Evolutionary conservation across 139 green algal species (phyloP), one percentile per base, ranked within the genome.

Genomic region (Picochlorum sp.): DNA sequence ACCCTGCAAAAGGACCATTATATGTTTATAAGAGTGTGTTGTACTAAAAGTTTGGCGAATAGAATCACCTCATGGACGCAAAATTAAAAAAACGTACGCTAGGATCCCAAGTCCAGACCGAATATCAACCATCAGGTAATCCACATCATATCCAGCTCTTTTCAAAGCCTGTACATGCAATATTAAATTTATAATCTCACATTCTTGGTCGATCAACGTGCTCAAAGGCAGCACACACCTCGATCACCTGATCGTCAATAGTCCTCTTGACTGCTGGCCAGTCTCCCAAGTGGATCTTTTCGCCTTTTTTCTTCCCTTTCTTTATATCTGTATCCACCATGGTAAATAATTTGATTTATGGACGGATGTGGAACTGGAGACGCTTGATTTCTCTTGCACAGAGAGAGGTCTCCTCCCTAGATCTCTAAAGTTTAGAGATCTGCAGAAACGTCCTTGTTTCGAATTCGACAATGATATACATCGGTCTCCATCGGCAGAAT

Each of bases 91-190:
- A 51, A 71, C 84, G 85, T 64, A 92, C 85, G 77, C 77, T 15
- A 73, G 24, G 4, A 86, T n/a, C 1, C 86, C 85, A 5, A 88
- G 47, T 0, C n/a, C 38, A 10, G 90, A 86, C 60, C 88, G 92
- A n/a, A 85, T 57, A 55, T 92, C 88, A 55, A 60, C 83, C 20
- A 83, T 70, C 2, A 72, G 56, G 49, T 84, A 21, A 37, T 93
- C 79, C 24, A 91, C 72, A 0, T 80, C 49, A 26, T 83, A 85
- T 1, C 81, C 85, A 8, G 62, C 57, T 4, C 77, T 57, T 7
- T 75, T 49, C 1, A 86, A 55, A 1, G 79, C 74, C 85, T 92
- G 20, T 8, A 15, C 1, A 65, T 10, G 14, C n/a, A 24, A 21
- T 28, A 28, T 7, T n/a, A 15, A 4, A n/a, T 14, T 16, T 34